Evolutionary conservation across 2,329 filamentous ascomycete genomes (phyloP), one percentile per base, ranked within the genome.

Genomic region (Mycosphaerella arachidis): DNA sequence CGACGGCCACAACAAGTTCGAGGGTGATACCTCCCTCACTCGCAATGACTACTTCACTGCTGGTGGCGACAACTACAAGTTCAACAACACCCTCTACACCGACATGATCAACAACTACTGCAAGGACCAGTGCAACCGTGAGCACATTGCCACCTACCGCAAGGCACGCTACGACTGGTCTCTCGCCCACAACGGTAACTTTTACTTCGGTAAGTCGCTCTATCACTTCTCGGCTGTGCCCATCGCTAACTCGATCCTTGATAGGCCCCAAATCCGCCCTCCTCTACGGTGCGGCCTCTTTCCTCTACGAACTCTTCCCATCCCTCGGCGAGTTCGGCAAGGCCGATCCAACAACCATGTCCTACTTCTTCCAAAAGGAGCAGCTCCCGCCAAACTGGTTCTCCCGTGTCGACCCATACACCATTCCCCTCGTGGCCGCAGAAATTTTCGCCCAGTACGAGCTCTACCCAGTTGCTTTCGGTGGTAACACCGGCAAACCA

Each of bases 1-100:
- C 18, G 71, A 77, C 50, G 75, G 72, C 20, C 77, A 79, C 69
- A 77, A 78, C 68, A 79, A 78, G 67, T 78, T 78, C 59, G 76
- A 78, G 60, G 67, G 69, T 10, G 68, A 78, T 57, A 69, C 75
- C 1, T 78, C 76, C 4, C 71, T 78, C 20, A 77, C 76, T 7
- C 72, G 76, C 13, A 75, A 75, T 57, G 76, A 78, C 65, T 77
- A 69, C 65, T 75, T 74, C 66, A 63, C 69, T 45, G 64, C 66
- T 33, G 71, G 68, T 9, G 73, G 73, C 9, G 74, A 77, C 59
- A 69, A 75, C 57, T 77, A 72, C 68, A 71, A 58, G 10, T 78
- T 78, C 72, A 77, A 78, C 63, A 70, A 68, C 20, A 74, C 75
- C 2, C 68, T 78, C n/a, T 78, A 78, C 66, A 67, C 64, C 24